These are phyloP conservation scores for Dactylonectria estremocensis DNA, from an alignment of 2,329 filamentous ascomycete genomes.

Conservation along the genomic window DNA sequence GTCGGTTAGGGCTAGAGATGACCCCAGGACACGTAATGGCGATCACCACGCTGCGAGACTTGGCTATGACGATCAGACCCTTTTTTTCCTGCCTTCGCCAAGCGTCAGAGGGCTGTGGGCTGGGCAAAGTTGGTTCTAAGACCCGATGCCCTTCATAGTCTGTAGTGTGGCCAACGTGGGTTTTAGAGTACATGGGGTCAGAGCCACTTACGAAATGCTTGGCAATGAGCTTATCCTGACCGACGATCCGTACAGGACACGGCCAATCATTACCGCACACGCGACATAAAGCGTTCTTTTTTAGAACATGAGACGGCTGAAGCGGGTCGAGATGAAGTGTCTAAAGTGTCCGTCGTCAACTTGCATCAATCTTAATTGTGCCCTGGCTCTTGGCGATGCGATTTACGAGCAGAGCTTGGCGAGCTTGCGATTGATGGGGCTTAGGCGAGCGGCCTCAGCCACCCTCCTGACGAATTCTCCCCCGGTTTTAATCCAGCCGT, in stretches of 20 bases:
- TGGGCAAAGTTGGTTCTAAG: not conserved
- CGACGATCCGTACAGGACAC: conserved; percentile 8
- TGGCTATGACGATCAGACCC: not conserved
- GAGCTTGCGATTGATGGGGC: conserved; percentile 20
- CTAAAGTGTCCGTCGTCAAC: too few species aligned
- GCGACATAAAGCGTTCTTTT: conserved; percentile 9
- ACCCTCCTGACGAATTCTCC: conserved; percentile 39
- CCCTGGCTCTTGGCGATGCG: conserved; percentile 28
- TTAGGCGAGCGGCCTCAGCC: conserved; percentile 36
- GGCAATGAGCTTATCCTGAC: conserved; percentile 24
- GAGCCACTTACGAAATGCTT: conserved; percentile 21
- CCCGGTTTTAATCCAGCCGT: conserved; percentile 13
- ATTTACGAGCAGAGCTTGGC: conserved; percentile 3
- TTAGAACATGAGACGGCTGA: conserved; percentile 14
- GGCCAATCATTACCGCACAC: conserved; percentile 28
- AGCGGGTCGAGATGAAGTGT: conserved; percentile 8
- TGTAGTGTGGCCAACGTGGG: not conserved
- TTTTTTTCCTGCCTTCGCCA: not conserved
- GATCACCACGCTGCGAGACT: not conserved
- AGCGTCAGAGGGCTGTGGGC: not conserved
- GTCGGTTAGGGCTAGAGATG: not conserved
- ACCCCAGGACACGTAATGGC: not conserved
- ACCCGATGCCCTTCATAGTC: not conserved
- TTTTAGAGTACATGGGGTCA: conserved; percentile 4
- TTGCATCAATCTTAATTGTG: conserved; percentile 18